These are phyloP conservation scores for Paradendryphiella salina DNA, from an alignment of 2,329 filamentous ascomycete species.

Conservation along the genomic window DNA sequence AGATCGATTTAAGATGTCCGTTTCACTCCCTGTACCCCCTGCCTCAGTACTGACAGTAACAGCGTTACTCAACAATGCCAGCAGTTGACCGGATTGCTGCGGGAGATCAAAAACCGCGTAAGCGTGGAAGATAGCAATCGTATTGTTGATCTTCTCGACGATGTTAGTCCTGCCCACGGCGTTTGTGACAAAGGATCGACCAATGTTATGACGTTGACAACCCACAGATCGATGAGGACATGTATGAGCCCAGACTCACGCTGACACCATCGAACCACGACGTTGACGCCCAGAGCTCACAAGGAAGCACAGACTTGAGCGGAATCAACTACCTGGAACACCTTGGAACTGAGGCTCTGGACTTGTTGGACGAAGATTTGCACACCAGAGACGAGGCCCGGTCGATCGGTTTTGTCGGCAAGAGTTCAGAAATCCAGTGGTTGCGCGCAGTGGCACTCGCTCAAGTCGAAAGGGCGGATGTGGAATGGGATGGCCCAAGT, in stretches of 20 bases:
- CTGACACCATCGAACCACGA: slow-evolving; percentile 22
- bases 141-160: slow-evolving; percentile 32
- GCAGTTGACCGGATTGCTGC: slow-evolving; percentile 34
- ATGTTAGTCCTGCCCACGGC: slow-evolving; percentile 13
- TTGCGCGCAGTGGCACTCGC: slow-evolving; percentile 31
- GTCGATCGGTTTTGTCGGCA: slow-evolving; percentile 43
- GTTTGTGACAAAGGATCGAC: background rate
- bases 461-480: slow-evolving; percentile 23
- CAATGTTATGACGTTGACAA: slow-evolving; percentile 10
- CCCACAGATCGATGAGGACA: slow-evolving; percentile 34
- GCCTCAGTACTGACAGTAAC: slow-evolving; percentile 14
- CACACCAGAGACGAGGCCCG: slow-evolving; percentile 29
- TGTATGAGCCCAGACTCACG: slow-evolving; percentile 23
- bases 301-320: slow-evolving; percentile 11
- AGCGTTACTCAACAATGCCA: slow-evolving; percentile 38
- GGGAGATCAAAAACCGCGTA: slow-evolving; percentile 18
- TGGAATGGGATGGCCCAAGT: slow-evolving; percentile 7
- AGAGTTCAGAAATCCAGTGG: slow-evolving; percentile 42
- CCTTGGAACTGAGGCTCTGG: slow-evolving; percentile 24
- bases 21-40: background rate
- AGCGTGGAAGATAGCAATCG: slow-evolving; percentile 27
- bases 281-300: slow-evolving; percentile 23
- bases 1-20: slow-evolving; percentile 46
- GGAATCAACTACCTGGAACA: slow-evolving; percentile 16
- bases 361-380: slow-evolving; percentile 37